These are phyloP conservation scores for Rutstroemia sp. DNA, from an alignment of 2,329 filamentous ascomycete genomes.

Conservation along the genomic window DNA sequence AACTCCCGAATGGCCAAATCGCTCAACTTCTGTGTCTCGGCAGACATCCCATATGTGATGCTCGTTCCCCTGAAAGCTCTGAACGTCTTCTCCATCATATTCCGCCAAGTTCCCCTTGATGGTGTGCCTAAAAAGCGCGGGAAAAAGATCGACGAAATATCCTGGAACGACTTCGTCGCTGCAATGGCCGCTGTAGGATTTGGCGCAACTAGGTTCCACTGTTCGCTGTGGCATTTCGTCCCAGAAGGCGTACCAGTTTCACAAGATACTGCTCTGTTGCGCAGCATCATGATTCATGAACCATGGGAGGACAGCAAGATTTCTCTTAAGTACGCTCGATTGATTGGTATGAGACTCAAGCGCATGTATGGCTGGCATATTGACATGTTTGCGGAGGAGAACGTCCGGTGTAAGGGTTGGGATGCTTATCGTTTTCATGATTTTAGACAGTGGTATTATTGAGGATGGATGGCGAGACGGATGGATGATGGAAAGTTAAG, in stretches of 20 bases:
- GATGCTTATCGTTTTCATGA: neutral
- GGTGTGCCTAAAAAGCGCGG: neutral
- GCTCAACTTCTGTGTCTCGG: neutral
- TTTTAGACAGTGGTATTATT: neutral
- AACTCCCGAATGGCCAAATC: neutral
- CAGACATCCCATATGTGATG: neutral
- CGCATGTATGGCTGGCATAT: neutral
- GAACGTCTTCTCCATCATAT: neutral
- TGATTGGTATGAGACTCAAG: neutral
- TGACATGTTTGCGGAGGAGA: neutral
- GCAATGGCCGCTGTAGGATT: neutral
- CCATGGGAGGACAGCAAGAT: neutral
- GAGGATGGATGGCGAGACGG: neutral
- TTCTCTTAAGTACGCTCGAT: neutral
- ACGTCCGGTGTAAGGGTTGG: neutral
- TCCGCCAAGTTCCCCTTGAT: neutral
- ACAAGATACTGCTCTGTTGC: neutral
- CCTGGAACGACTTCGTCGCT: neutral
- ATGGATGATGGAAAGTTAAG: neutral
- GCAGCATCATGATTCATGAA: neutral
- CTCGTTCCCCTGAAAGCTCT: neutral
- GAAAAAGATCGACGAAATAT: neutral
- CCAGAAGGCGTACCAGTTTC: neutral
- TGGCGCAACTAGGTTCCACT: neutral
- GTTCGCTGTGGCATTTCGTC: neutral